Evolutionary conservation across 768 basidiomycete species (phyloP), one percentile per base, ranked within the genome.

Genomic region (Dendrothele bispora): DNA sequence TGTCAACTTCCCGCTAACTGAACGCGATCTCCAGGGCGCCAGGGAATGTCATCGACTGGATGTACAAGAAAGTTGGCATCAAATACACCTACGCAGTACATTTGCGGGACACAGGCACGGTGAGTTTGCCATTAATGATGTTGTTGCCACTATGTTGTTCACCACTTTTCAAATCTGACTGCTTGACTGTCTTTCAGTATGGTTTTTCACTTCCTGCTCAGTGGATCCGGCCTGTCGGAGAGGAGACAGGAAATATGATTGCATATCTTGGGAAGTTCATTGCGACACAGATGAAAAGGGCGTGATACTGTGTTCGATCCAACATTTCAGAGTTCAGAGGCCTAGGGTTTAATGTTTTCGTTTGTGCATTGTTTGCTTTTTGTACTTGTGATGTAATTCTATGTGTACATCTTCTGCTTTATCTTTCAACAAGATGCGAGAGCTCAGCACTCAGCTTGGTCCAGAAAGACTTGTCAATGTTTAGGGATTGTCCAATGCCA

Each of bases 221-320:
- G 40, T 82, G 80, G 78, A 91, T 94, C 53, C 70, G 85, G 6
- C 86, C 90, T 0, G 83, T 88, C 2, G 90, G 88, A 1, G 86
- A 89, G 64, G 91, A 94, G 66, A 82, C 83, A 4, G 71, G 72
- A 15, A 74, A 69, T 21, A 80, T 91, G 67, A 55, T 92, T 24
- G 66, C 75, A 20, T 88, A 84, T 55, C 67, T 94, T 5, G 80
- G 83, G 1, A 68, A 75, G 36, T 93, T 91, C 60, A 82, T 91
- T 21, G 67, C 68, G 8, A 68, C 62, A 53, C 68, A 73, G 46
- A 36, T 54, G 4, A 55, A 30, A 49, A 56, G 40, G 48, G 20
- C 21, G 39, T 54, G 62, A 47, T 66, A 67, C 48, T 52, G 69
- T 68, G 38, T 38, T n/a, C n/a, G n/a, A n/a, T n/a, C n/a, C n/a